Evolutionary conservation across 257 asterid species (phyloP), one percentile per base, ranked within the genome.

Genomic region (Lithospermum erythrorhizon): DNA sequence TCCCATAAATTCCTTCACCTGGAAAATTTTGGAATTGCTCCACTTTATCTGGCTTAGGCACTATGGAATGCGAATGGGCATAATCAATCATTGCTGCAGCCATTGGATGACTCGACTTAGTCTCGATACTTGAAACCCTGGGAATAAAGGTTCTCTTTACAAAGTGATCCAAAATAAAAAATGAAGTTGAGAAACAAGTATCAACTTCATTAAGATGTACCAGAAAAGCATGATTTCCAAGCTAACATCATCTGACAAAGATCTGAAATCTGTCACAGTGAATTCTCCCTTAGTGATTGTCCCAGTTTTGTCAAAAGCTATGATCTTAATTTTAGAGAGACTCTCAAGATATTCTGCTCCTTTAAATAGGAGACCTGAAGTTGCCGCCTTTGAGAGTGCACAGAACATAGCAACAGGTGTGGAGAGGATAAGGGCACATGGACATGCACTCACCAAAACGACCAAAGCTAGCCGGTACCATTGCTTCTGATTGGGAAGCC

Each of bases 281-380:
- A 90, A 90, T 68, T 90, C 96, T 61, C 91, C 98, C 59, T 81
- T 72, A 0, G 98, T 90, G 17, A 90, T 78, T 9, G 98, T 90
- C 54, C 98, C 98, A 0, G 98, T 90, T 70, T 90, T 90, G 72
- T 90, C 98, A 56, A 87, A 90, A 35, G 94, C 95, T 85, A 90
- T 85, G 70, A 80, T 63, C 73, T 79, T 87, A 13, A 87, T 69
- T 61, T 59, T 48, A 3, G 98, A 86, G 9, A 90, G 91, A 45
- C 76, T 81, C 67, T 90, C 97, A 15, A 90, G 80, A 74, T 84
- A 78, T 30, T 84, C 86, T 0, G 88, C 89, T 20, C 97, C 95
- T 74, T 87, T 90, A 57, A 90, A 80, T 72, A 90, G 76, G 65
- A 90, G 85, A 10, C 97, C 97, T 3, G 83, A 68, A 15, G 77